Percentiles rank a stretch among this genome's conserved stretches.
Evolutionary conservation across 768 basidiomycete species (phyloP).

Genomic region (Hemileccinum rubropunctum): DNA sequence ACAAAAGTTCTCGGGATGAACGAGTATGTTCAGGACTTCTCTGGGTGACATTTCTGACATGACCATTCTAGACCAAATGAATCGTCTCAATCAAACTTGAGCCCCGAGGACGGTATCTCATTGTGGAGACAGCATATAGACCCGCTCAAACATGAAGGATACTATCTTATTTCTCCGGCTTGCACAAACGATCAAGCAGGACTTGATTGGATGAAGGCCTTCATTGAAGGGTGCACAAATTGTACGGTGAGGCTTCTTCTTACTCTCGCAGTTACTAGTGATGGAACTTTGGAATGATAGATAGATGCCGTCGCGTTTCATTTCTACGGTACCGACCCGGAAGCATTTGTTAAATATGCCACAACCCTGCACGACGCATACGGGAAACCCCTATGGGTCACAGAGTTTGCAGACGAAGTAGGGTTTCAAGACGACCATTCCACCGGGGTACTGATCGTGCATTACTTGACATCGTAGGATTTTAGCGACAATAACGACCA

Average conservation of each 20-base stretch:
- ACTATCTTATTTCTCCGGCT: constrained; percentile 65
- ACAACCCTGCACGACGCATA: constrained; percentile 47
- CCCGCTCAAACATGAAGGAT: constrained; percentile 58
- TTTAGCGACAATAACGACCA: constrained; percentile 46
- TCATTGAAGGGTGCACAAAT: constrained; percentile 49
- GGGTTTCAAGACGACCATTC: background rate
- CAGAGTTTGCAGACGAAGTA: constrained; percentile 74
- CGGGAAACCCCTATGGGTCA: constrained; percentile 49
- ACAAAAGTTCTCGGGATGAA: constrained; percentile 65
- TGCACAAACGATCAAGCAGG: constrained; percentile 64
- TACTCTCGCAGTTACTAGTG: background rate
- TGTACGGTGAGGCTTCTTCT: constrained; percentile 45
- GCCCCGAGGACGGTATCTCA: constrained; percentile 45
- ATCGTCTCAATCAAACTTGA: constrained; percentile 60
- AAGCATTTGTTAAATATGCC: constrained; percentile 54
- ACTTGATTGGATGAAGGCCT: constrained; percentile 61
- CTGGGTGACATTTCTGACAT: constrained; percentile 2
- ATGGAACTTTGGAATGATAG: constrained; percentile 33
- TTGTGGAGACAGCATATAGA: constrained; percentile 67
- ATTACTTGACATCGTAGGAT: constrained; percentile 37
- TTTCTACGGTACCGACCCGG: constrained; percentile 58
- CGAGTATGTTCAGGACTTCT: constrained; percentile 51
- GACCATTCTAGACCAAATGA: constrained; percentile 60
- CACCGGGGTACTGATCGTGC: background rate
- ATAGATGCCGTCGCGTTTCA: constrained; percentile 65